Evolutionary conservation across 139 green algal species (phyloP), one percentile per base, ranked within the genome.

Genomic region (Chlorella sp.): DNA sequence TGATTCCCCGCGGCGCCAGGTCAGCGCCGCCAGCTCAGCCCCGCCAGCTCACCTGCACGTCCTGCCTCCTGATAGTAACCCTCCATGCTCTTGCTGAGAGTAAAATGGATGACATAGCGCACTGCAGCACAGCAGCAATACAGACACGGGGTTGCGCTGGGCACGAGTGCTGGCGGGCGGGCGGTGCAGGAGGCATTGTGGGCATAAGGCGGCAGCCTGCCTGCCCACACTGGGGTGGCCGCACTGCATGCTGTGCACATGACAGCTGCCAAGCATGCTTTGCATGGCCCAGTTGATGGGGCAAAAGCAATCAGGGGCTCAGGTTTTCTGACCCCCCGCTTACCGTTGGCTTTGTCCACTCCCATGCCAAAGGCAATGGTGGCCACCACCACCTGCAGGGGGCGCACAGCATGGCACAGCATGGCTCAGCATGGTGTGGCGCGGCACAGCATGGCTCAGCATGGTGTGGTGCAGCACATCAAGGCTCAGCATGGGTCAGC

Each of bases 101-200:
- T 93, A 89, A 94, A 93, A 88, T 97, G 95, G 37, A 97, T 86
- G 53, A 98, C 96, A 90, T 96, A 98, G 60, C 96, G 96, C 75
- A 98, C 96, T 30, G 66, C 66, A 14, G 24, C 22, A 73, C 26
- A 14, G 66, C n/a, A n/a, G n/a, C n/a, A n/a, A n/a, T n/a, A n/a
- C n/a, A n/a, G n/a, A n/a, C n/a, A n/a, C n/a, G n/a, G n/a, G n/a
- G n/a, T n/a, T n/a, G n/a, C n/a, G n/a, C n/a, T n/a, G n/a, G n/a
- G n/a, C n/a, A n/a, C n/a, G n/a, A n/a, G n/a, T n/a, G n/a, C n/a
- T n/a, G n/a, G n/a, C n/a, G n/a, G n/a, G n/a, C n/a, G n/a, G n/a
- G n/a, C n/a, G n/a, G n/a, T n/a, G n/a, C n/a, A n/a, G n/a, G n/a
- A n/a, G n/a, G n/a, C n/a, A n/a, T n/a, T n/a, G n/a, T n/a, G n/a